Conservation (phyloP, 2,329 filamentous ascomycete genomes). For the Tolypocladium guangdongense region DNA sequence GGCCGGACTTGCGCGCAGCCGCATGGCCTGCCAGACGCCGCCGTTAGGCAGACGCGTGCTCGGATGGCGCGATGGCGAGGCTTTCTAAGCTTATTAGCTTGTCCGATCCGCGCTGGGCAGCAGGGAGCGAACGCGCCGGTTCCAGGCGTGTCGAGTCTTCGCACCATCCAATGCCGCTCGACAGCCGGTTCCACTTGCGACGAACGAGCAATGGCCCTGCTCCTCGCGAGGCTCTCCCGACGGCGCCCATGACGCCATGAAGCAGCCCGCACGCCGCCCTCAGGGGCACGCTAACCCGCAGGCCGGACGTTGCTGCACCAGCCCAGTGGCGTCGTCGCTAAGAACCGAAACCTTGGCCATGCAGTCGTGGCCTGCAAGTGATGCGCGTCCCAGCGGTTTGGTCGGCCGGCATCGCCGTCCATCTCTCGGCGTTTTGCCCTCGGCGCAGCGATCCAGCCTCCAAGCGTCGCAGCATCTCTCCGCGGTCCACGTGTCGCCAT, state of each 20-base stretch:
- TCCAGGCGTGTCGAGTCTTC: no score
- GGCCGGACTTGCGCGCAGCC: constrained; percentile 6
- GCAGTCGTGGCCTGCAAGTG: background rate
- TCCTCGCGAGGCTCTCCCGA: background rate
- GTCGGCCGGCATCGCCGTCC: background rate
- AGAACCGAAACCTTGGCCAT: background rate
- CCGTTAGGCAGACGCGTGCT: background rate
- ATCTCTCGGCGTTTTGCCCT: background rate
- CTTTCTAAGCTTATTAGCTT: background rate
- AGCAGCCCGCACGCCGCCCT: background rate
- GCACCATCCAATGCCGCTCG: no score
- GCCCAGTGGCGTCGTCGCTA: background rate
- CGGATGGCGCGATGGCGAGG: background rate
- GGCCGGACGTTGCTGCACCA: background rate
- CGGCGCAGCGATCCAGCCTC: background rate
- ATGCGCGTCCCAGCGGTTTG: background rate
- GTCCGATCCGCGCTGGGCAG: background rate
- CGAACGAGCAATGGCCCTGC: background rate
- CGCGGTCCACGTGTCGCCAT: background rate
- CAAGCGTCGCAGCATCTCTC: background rate
- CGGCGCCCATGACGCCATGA: background rate
- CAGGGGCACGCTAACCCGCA: background rate
- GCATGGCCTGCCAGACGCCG: background rate
- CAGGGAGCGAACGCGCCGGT: background rate
- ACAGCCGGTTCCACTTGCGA: background rate